phyloP scores from a whole-genome alignment of 345 rosid genomes.

The Raphanus sativus region DNA sequence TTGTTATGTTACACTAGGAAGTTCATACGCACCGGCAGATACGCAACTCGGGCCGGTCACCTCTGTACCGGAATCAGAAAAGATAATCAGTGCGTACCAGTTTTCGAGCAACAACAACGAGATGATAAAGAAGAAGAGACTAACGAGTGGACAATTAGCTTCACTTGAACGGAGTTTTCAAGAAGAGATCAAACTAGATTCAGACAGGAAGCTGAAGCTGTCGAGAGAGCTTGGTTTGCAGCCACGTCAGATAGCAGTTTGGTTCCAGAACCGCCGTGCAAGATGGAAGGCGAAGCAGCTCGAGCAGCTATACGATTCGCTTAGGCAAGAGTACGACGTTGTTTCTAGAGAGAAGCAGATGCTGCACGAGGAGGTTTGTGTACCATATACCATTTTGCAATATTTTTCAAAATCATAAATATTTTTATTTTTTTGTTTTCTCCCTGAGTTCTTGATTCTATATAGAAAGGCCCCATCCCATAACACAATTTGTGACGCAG shows the following conservation, averaged over 20 bases:
- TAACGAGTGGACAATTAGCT: constrained; percentile 73
- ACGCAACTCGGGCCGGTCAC: constrained; percentile 42
- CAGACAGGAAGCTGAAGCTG: constrained; percentile 77
- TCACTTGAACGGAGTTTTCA: constrained; percentile 78
- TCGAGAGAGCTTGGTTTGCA: constrained; percentile 83
- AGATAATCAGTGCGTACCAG: constrained; percentile 22
- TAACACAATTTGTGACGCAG: background rate
- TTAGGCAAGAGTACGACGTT: constrained; percentile 65
- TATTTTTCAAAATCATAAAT: background rate
- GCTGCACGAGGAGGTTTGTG: constrained; percentile 77
- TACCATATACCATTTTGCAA: background rate
- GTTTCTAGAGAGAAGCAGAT: constrained; percentile 70
- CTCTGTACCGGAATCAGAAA: constrained; percentile 41
- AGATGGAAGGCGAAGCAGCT: constrained; percentile 89
- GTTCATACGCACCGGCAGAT: constrained; percentile 38
- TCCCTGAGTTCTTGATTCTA: background rate
- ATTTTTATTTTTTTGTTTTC: background rate
- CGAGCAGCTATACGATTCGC: constrained; percentile 68
- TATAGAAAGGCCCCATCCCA: background rate
- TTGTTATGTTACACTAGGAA: constrained; percentile 27
- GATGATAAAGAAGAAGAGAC: constrained; percentile 68
- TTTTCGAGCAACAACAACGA: constrained; percentile 35
- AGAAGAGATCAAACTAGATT: constrained; percentile 85
- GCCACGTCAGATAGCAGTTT: constrained; percentile 89
- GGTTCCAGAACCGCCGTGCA: constrained; percentile 92